These are phyloP conservation scores for Cyberlindnera euphorbiae DNA, from an alignment of 805 yeast genomes.

Conservation along the genomic window DNA sequence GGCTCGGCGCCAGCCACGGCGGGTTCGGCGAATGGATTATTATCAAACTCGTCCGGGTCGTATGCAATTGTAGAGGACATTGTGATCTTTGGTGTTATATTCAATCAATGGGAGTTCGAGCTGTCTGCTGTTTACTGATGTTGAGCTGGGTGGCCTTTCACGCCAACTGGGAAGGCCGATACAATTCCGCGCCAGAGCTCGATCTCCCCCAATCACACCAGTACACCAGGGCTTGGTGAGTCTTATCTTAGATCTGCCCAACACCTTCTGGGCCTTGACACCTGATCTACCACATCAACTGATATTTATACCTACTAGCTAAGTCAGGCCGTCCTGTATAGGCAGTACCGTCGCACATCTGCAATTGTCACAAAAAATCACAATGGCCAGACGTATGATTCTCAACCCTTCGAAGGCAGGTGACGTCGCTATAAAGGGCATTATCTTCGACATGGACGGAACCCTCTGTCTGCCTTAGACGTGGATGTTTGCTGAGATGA, in stretches of 20 bases:
- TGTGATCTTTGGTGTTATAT: background rate
- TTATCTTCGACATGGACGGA: constrained; percentile 79
- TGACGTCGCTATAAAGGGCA: constrained; percentile 39
- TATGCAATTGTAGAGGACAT: constrained; percentile 43
- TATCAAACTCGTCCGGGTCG: constrained; percentile 53
- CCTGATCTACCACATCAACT: no score
- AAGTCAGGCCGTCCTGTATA: no score
- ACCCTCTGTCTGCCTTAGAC: constrained; percentile 64
- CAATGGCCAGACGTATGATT: constrained; percentile 19
- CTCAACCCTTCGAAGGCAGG: constrained; percentile 18
- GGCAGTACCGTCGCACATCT: no score
- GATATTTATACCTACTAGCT: no score
- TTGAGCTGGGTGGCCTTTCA: constrained; percentile 1
- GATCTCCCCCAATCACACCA: no score
- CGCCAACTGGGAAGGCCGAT: background rate
- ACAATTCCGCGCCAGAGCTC: background rate
- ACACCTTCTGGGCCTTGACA: no score
- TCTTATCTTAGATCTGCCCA: no score
- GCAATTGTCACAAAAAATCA: no score
- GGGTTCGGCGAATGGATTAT: constrained; percentile 58
- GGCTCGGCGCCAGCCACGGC: constrained; percentile 1
- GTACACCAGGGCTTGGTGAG: no score
- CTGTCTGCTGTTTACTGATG: no score
- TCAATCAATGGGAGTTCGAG: background rate
- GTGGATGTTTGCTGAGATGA: constrained; percentile 57